Base-by-base conservation (phyloP, 2,329 filamentous ascomycete species). In the Lachnellula subtilissima region DNA sequence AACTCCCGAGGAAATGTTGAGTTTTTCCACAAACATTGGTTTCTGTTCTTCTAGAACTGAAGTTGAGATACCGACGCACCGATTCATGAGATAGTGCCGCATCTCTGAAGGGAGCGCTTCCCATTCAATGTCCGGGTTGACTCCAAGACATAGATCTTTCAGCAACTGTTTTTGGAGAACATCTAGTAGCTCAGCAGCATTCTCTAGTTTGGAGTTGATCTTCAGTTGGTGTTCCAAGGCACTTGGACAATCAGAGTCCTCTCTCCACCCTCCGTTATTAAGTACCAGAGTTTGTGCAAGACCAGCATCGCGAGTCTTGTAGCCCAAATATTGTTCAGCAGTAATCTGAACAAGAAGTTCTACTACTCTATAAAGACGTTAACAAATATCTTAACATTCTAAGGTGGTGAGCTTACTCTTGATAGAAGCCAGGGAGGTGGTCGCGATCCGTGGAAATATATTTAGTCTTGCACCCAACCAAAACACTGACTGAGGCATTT, bases 81-180 rank as follows among this genome's bases (percentile, higher is more conserved):
- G 72, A 46, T 71, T 66, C 3, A 81, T 62, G 28, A 81, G 68
- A 7, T 75, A 64, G 9, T 65, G 64, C 23, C 78, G 71, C 50
- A 80, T 70, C 5, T 73, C 69, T 19, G 70, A 64, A 1, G 78
- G 75, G 19, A 81, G 65, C 17, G 65, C 68, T 28, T 81, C 78
- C 77, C 78, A 81, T 37, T 78, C 71, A 9, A 71, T 71, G 51
- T 81, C 77, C 48, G 71, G 72, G 42, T 80, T 72, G 22, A 79
- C 72, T 0, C 78, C 79, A 25, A 81, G 67, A 53, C 76, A 79
- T 8, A 79, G 66, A 50, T 76, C 71, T 17, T 71, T 70, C 15
- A 81, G 65, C 0, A 79, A 64, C 17, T 78, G 74, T 60, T 53
- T 58, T 23, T 39, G 39, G 11, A 62, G 51, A n/a, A 49, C 46